Conservation (phyloP, 2,329 filamentous ascomycete genomes). For the Mycosphaerella sp. region DNA sequence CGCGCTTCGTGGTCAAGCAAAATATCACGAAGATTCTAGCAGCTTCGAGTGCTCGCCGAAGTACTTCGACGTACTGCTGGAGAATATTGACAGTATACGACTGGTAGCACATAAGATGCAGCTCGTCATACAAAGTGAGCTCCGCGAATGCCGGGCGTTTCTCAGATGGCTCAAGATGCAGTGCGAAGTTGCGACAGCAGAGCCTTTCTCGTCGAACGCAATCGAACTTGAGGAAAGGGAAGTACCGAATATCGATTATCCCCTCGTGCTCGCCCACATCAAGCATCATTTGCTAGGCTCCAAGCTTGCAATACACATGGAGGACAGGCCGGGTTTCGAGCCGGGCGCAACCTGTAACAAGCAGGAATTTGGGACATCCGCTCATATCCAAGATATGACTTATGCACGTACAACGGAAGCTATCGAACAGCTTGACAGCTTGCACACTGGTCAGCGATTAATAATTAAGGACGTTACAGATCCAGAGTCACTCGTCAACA, state of each 20-base stretch:
- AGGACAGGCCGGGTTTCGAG: constrained; percentile 41
- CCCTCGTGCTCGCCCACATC: constrained; percentile 71
- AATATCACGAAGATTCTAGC: constrained; percentile 64
- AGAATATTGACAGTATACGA: constrained; percentile 68
- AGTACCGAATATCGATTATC: constrained; percentile 63
- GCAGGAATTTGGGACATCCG: constrained; percentile 21
- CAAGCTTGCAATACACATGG: constrained; percentile 24
- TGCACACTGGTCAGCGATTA: constrained; percentile 13
- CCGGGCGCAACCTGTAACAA: constrained; percentile 13
- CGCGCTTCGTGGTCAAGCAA: constrained; percentile 74
- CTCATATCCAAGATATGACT: constrained; percentile 15
- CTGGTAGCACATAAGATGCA: constrained; percentile 70
- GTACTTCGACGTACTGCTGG: constrained; percentile 46
- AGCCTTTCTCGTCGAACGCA: constrained; percentile 51
- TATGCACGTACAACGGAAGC: constrained; percentile 23
- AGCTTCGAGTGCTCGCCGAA: constrained; percentile 48
- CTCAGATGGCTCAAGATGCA: constrained; percentile 77
- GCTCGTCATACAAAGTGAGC: constrained; percentile 65
- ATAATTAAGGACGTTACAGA: constrained; percentile 18
- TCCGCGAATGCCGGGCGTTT: constrained; percentile 70
- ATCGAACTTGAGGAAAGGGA: constrained; percentile 75
- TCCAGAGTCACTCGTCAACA: constrained; percentile 22
- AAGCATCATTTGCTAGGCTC: constrained; percentile 49
- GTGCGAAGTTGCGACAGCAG: constrained; percentile 68
- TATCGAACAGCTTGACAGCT: constrained; percentile 13